phyloP scores from a whole-genome alignment of 495 filamentous ascomycete species.

The Lophiotrema nucula region DNA sequence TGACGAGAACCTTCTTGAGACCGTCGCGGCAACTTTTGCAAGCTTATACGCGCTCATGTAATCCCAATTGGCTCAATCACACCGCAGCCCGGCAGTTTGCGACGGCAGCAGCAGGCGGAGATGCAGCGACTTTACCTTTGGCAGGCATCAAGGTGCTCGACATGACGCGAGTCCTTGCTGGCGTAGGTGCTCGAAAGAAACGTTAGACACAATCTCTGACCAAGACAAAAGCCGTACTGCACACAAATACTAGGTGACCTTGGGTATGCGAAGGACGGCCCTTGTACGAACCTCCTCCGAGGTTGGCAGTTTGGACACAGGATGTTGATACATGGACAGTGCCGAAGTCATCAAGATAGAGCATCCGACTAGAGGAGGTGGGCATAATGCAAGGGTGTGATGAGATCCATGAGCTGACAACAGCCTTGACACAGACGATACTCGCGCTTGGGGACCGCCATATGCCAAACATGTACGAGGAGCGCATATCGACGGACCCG shows the following conservation, averaged over 20 bases:
- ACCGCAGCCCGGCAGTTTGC: conserved; percentile 2
- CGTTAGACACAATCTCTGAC: too few relatives aligned
- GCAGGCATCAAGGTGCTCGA: conserved; percentile 86
- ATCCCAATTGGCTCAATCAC: conserved; percentile 12
- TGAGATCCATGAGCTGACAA: neutral
- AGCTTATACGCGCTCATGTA: neutral
- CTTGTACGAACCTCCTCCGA: conserved; percentile 38
- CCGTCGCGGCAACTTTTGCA: neutral
- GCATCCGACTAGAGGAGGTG: conserved; percentile 73
- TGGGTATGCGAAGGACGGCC: conserved; percentile 61
- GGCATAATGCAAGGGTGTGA: neutral
- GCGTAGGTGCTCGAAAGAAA: too few relatives aligned
- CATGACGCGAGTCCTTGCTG: conserved; percentile 94
- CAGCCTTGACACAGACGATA: conserved; percentile 70
- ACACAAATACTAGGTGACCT: conserved; percentile 96
- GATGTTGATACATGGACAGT: conserved; percentile 46
- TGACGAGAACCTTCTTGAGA: conserved; percentile 4
- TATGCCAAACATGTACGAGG: conserved; percentile 72
- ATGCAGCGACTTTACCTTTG: conserved; percentile 50
- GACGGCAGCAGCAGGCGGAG: conserved; percentile 2
- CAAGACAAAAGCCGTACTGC: conserved; percentile 86
- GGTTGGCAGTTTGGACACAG: conserved; percentile 19
- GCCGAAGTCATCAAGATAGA: conserved; percentile 97
- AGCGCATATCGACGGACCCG: conserved; percentile 64
- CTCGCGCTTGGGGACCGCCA: conserved; percentile 92